Percentiles rank a stretch among this genome's conserved stretches.
These are phyloP conservation scores for Sanchytrium tribonematis DNA, from an alignment of 371 early-diverging fungal species.

Conservation along the genomic window DNA sequence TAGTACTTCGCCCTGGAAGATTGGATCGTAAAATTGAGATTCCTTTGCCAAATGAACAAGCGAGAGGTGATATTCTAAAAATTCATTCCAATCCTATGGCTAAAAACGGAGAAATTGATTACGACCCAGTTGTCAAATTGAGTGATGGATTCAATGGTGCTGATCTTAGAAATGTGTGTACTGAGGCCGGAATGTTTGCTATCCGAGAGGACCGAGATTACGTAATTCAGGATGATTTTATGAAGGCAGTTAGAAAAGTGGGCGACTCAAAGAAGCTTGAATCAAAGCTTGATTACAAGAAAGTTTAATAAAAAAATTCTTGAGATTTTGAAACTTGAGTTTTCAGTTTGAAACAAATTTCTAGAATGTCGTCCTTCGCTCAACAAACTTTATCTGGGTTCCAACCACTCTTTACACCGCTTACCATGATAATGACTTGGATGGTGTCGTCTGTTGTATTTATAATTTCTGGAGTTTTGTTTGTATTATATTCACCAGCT, in stretches of 20 bases:
- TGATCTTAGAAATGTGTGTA: conserved; percentile 96
- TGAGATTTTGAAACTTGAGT: too few species aligned
- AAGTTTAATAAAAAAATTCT: conserved; percentile 8
- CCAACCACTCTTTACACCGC: background rate
- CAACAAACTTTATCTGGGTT: background rate
- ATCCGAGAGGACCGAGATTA: conserved; percentile 96
- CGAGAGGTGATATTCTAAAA: conserved; percentile 86
- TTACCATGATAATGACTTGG: background rate
- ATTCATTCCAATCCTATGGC: conserved; percentile 82
- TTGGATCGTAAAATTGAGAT: conserved; percentile 98
- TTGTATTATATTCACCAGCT: background rate
- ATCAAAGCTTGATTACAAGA: conserved; percentile 74
- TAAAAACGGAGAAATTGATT: conserved; percentile 88
- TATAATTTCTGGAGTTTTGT: background rate
- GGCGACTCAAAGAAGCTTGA: conserved; percentile 95
- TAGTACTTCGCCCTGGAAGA: conserved; percentile 79
- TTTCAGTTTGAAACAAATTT: too few species aligned
- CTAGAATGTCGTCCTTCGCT: background rate
- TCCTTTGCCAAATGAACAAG: conserved; percentile 65
- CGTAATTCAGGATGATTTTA: conserved; percentile 92
- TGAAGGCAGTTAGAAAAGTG: conserved; percentile 97
- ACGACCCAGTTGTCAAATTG: conserved; percentile 91
- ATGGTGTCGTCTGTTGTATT: background rate
- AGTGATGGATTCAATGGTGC: conserved; percentile 98
- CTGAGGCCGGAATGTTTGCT: conserved; percentile 98